A percentile compares a stretch with the other conserved stretches of the same genome.
Evolutionary conservation across 768 basidiomycete genomes (phyloP).

Genomic region (Suillus subalutaceus): DNA sequence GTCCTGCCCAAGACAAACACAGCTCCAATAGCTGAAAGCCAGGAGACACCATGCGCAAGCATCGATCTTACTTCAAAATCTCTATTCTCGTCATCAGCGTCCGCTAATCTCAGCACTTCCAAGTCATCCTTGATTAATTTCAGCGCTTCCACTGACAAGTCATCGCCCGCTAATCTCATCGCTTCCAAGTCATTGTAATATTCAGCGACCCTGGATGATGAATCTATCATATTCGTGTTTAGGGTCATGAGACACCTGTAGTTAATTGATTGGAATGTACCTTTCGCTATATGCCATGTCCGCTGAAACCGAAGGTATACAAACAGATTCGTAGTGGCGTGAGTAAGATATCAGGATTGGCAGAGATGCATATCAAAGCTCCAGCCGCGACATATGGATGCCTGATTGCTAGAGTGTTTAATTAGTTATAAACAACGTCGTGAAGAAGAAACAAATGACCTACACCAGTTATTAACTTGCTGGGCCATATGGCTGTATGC

Average conservation of each 20-base stretch:
- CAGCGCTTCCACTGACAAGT: too few species aligned
- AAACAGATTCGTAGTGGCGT: background rate
- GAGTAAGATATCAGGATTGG: conserved; percentile 7
- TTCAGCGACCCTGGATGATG: conserved; percentile 11
- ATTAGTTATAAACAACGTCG: background rate
- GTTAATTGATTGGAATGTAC: background rate
- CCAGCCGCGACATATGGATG: conserved; percentile 7
- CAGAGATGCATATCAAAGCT: background rate
- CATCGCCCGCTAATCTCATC: too few species aligned
- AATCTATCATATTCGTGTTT: background rate
- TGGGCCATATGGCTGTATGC: background rate
- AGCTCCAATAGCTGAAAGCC: background rate
- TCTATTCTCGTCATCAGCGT: background rate
- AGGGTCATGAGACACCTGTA: background rate
- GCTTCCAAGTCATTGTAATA: background rate
- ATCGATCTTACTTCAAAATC: background rate
- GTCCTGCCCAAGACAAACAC: conserved; percentile 9
- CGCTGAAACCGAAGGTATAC: conserved; percentile 10
- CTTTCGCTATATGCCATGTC: conserved; percentile 7
- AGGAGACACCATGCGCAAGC: background rate
- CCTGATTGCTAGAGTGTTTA: background rate
- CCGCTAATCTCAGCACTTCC: background rate
- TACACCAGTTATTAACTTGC: conserved; percentile 3
- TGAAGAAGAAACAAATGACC: background rate
- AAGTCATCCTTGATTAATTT: too few species aligned